phyloP scores from a whole-genome alignment of 106 monocot genomes.

The Dioscorea alata region DNA sequence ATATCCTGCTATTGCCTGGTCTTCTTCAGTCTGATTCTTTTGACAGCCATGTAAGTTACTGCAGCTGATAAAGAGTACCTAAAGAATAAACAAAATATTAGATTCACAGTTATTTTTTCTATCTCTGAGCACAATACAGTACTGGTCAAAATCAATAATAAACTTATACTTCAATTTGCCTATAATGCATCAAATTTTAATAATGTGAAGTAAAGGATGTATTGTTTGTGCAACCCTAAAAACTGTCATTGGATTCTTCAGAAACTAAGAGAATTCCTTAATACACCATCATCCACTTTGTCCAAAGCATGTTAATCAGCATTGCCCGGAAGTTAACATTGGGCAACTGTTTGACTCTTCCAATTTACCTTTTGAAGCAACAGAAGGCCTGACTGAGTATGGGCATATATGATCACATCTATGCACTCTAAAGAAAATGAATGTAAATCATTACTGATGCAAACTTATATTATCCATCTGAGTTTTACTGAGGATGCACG shows the following conservation, averaged over 20 bases:
- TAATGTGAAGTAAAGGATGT: too few species aligned
- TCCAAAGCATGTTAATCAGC: neutral
- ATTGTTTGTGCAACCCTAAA: too few species aligned
- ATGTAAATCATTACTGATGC: too few species aligned
- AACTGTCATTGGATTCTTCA: too few species aligned
- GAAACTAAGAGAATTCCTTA: neutral
- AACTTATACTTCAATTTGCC: neutral
- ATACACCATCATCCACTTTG: neutral
- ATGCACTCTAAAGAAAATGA: too few species aligned
- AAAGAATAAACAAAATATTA: neutral
- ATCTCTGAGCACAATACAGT: neutral
- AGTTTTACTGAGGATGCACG: too few species aligned
- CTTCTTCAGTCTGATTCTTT: slow-evolving; percentile 63
- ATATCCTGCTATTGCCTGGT: slow-evolving; percentile 20
- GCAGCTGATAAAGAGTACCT: slow-evolving; percentile 91
- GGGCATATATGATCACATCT: too few species aligned
- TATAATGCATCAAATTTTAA: neutral
- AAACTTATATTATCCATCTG: too few species aligned
- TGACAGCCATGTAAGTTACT: slow-evolving; percentile 79
- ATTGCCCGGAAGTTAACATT: too few species aligned
- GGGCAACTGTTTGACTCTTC: too few species aligned
- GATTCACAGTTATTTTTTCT: neutral
- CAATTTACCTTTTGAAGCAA: too few species aligned
- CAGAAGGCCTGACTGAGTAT: too few species aligned
- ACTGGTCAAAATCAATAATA: neutral